Base-by-base conservation (phyloP, 2,329 filamentous ascomycete genomes). In the Chrysosporium queenslandicum region DNA sequence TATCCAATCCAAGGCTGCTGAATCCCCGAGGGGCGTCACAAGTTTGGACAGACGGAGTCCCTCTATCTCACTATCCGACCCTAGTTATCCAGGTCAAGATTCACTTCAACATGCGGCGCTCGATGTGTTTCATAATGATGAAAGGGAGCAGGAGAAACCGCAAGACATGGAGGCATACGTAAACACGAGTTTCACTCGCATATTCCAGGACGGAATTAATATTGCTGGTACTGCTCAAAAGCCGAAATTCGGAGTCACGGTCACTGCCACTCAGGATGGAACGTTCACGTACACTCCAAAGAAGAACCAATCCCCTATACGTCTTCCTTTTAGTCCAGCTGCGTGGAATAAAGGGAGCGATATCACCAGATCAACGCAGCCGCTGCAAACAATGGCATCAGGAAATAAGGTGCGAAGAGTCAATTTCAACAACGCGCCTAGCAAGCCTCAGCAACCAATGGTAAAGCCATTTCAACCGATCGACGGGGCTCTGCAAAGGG, bases 311-410 rank as follows among this genome's bases (percentile, higher is more conserved):
- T 50, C 50, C 14, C 16, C 29, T 20, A 30, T 50, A 29, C 37
- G 53, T 9, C 46, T 49, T 27, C 53, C 53, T 29, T 55, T 55
- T 32, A 55, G 53, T 41, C 52, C 54, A 14, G 54, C 32, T 18
- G 52, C 54, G 30, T 54, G 51, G 47, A 29, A 46, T 21, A 34
- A 54, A 27, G 40, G 11, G 4, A 25, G 8, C 4, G 14, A 18
- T 21, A 21, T 21, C 36, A 14, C 34, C 16, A 16, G 20, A 7
- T 21, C 32, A 32, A 32, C 23, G 2, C 36, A 16, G 25, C 14
- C 14, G 16, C 30, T 4, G 12, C 45, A 32, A 49, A 9, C 46
- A 41, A 49, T 41, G 46, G 36, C 34, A 11, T 36, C 23, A 16
- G 23, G 25, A 21, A 41, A 21, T 20, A 41, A n/a, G 9, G 23